phyloP scores from a whole-genome alignment of 2,329 filamentous ascomycete species.

The Pseudogymnoascus sp. region DNA sequence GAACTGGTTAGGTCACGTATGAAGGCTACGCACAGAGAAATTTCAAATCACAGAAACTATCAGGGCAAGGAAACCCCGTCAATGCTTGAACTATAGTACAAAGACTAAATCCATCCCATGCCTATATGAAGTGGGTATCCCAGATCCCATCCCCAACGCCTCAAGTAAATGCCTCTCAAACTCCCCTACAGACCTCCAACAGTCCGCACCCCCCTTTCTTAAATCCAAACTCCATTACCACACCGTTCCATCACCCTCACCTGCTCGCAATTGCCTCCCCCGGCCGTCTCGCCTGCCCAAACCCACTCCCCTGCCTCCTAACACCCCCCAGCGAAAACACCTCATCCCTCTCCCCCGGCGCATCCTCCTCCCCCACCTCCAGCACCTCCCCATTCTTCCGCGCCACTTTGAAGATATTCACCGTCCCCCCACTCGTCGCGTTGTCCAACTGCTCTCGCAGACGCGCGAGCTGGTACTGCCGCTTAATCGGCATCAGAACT shows the following conservation, averaged over 20 bases:
- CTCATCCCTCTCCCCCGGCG: neutral
- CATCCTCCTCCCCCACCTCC: constrained; percentile 20
- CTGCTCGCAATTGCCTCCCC: neutral
- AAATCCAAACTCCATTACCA: neutral
- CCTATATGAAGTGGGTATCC: neutral
- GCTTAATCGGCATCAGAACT: constrained; percentile 51
- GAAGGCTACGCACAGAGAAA: neutral
- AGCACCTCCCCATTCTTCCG: constrained; percentile 29
- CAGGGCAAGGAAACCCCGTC: neutral
- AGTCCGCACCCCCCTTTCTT: neutral
- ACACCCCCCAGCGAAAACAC: neutral
- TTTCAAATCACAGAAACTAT: neutral
- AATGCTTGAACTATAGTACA: neutral
- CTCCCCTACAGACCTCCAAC: neutral
- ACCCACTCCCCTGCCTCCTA: neutral
- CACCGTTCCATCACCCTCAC: neutral
- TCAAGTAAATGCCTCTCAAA: neutral
- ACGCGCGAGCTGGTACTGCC: constrained; percentile 54
- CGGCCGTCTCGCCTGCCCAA: neutral
- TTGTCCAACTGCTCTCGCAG: constrained; percentile 58
- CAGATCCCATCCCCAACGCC: neutral
- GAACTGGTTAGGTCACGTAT: neutral
- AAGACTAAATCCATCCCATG: neutral
- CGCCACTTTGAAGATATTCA: constrained; percentile 52
- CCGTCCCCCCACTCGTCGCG: constrained; percentile 56